Evolutionary conservation across 257 asterid genomes (phyloP), one percentile per base, ranked within the genome.

Genomic region (Penstemon barbatus): DNA sequence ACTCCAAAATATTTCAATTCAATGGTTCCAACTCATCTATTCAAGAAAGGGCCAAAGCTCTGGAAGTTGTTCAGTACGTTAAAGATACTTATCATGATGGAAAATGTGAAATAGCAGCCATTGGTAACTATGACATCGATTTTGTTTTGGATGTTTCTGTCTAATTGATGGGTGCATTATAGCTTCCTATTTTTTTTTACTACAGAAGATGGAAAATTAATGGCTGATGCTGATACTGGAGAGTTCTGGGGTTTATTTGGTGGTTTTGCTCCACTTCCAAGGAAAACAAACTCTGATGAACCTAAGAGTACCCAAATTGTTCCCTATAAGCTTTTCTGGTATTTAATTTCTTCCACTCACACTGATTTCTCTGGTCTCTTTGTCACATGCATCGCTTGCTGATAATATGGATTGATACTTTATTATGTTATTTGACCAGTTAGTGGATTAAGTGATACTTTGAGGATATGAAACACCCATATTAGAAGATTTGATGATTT

Each of bases 221-320:
- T 91, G 80, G 87, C 95, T 66, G 95, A 91, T 75, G 85, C 96
- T 13, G 96, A 85, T 19, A 81, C 84, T 46, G 97, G 97, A 54
- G 97, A 91, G 67, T 91, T 91, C 78, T 91, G 97, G 97, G 84
- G 83, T 77, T 74, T 89, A 46, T 91, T 91, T 69, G 97, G 97
- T 55, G 97, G 97, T 51, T 91, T 86, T 81, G 97, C 97, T 78
- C 97, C 97, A 65, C 90, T 91, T 70, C 95, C 96, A 3, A 85
- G 79, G 80, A 88, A 87, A 72, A 51, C 81, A 33, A 57, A 79
- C 33, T 58, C 66, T 33, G 65, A 65, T 55, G 75, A 73, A 71
- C 8, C 74, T 43, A 73, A 74, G 37, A 61, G 61, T 60, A 40
- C 74, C 10, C 73, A 36, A 7, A 68, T 36, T 59, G 50, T 51